Evolutionary conservation across 1,284 basidiomycete genomes (phyloP), one percentile per base, ranked within the genome.

Genomic region (Cystobasidium pallidum): DNA sequence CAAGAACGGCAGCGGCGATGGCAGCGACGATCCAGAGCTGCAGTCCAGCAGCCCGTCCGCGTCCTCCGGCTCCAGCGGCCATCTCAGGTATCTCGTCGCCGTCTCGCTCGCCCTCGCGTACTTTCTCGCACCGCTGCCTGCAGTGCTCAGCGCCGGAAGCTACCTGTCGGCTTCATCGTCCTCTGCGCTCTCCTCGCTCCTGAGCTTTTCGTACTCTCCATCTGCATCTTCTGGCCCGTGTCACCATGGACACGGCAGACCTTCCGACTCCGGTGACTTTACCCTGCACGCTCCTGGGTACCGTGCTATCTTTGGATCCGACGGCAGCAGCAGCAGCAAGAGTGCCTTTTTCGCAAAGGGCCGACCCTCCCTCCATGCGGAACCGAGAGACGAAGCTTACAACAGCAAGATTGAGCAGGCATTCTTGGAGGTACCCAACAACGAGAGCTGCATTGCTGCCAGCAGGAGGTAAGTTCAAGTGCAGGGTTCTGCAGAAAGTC

Each of bases 1-100:
- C 86, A 86, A 70, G 91, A 91, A 0, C 85, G 96, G 79, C 94
- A 97, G 80, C 84, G 85, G 28, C 85, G 85, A 24, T 15, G 24
- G 24, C 45, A 21, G 24, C 26, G 52, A 54, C 30, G 52, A n/a
- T n/a, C n/a, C n/a, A n/a, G 21, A 15, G 15, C 24, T 1, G 52
- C 24, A 26, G 7, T 54, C 52, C 24, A 21, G 11, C 17, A n/a
- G 30, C 28, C 21, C 32, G 3, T 34, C 54, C 3, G 15, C 54
- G 26, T 36, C 54, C 24, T 32, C 51, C 30, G 30, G 15, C 26
- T 32, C 30, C 51, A 26, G 8, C 39, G 55, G 55, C 19, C 55
- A 57, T 3, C n/a, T 57, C 54, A 55, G 49, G 43, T 49, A 59
- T 41, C 66, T 68, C 43, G 24, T 68, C 54, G 43, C 24, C 36